phyloP scores from a whole-genome alignment of 805 yeast genomes.

The Saturnispora sekii region DNA sequence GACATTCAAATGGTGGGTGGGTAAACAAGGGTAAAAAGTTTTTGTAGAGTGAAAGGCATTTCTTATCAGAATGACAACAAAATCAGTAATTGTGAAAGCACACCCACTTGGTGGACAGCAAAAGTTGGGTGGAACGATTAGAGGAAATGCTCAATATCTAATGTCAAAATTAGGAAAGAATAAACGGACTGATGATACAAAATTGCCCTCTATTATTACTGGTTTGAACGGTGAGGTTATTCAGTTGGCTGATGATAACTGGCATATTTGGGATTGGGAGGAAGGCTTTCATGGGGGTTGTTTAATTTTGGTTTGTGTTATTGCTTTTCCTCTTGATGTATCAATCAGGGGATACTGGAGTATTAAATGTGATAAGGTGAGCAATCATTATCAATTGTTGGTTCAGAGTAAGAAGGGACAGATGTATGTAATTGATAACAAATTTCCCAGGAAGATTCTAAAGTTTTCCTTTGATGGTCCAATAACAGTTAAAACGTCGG shows the following conservation, averaged over 20 bases:
- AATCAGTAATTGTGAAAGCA: too few species aligned
- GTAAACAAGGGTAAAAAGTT: too few species aligned
- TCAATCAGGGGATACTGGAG: background rate
- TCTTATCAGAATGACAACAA: too few species aligned
- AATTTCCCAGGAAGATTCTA: background rate
- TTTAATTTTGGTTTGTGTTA: background rate
- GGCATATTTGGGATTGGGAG: slow-evolving; percentile 35
- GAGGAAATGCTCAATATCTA: background rate
- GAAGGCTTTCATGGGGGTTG: background rate
- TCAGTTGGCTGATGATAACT: slow-evolving; percentile 18
- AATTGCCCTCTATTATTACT: background rate
- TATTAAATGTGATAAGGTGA: background rate
- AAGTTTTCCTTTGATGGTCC: background rate
- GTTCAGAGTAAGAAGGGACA: background rate
- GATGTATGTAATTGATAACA: background rate
- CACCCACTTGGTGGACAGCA: too few species aligned
- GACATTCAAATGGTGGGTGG: background rate
- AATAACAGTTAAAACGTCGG: background rate
- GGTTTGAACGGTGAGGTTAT: slow-evolving; percentile 29
- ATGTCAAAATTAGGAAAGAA: background rate
- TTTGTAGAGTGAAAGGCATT: too few species aligned
- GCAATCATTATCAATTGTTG: slow-evolving; percentile 1
- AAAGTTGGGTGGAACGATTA: too few species aligned
- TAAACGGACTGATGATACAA: background rate
- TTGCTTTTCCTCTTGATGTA: background rate